Base-by-base conservation (phyloP, 495 filamentous ascomycete species). In the Xylaria acuta region DNA sequence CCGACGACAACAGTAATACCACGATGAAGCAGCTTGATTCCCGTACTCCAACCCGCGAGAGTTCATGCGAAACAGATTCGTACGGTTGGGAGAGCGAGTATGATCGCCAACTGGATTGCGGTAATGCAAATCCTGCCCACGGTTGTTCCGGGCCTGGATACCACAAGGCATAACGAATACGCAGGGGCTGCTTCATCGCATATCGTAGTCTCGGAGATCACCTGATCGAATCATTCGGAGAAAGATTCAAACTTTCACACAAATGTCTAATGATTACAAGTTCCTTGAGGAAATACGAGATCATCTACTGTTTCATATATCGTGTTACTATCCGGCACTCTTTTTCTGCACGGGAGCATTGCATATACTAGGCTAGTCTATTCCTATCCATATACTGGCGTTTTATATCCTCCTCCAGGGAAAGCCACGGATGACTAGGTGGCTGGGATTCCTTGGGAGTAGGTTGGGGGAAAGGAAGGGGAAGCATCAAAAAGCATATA, bases 21-120 rank as follows among this genome's bases (percentile, higher is more conserved):
- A 78, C 76, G n/a, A 60, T 81, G 32, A 40, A 18, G 27, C 63
- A 43, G 22, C 73, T 78, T 59, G 78, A 78, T 25, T 56, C 73
- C 4, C 75, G 76, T 2, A 18, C 67, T 22, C 74, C 72, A 32
- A 73, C 71, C n/a, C 74, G 71, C 66, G 40, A 74, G 38, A 72
- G 62, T 60, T 75, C 77, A 2, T 78, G 77, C 11, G 78, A 82
- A 25, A 14, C 40, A n/a, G 84, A 86, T 70, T 72, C 77, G 8
- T 86, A 86, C 45, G 84, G 84, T n/a, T 86, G 84, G 84, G 84
- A 86, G 62, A 83, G 81, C 16, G 83, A 83, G 75, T 76, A 84
- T 7, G 75, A 76, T n/a, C 76, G 76, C 59, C 76, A 80, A 72
- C 58, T 75, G 58, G 75, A 71, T 25, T 76, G 69, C 45, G 54